Base-by-base conservation (phyloP, 1,139 yeast species). In the Pichia sp. region DNA sequence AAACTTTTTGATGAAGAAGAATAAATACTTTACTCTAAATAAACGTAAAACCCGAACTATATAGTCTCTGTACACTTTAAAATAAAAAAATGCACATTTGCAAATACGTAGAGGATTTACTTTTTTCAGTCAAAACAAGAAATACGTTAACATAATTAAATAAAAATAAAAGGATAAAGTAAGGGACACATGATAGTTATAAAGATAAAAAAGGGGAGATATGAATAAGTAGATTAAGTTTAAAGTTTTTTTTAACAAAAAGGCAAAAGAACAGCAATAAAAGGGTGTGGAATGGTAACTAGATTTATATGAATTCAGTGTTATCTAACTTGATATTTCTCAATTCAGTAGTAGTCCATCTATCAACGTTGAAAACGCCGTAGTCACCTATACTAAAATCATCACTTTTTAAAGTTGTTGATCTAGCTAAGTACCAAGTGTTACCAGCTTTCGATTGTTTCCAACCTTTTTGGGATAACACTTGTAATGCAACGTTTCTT, bases 381-480 rank as follows among this genome's bases (percentile, higher is more conserved):
- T 62, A 71, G 49, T 71, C 73, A 19, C 72, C 73, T 32, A 70
- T 55, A 52, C 68, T 73, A 50, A 63, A 69, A 15, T 54, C 56
- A 38, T 69, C 73, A 34, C 67, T 69, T 22, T 60, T 53, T 38
- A 66, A 60, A 44, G 66, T 66, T 6, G 67, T 61, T 19, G 69
- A 63, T 41, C 63, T 69, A 37, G 72, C 63, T 45, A 69, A 66
- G 47, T 65, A 67, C 77, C 77, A 72, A 35, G 63, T 66, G 47
- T 55, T 56, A 30, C 67, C 61, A 32, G 65, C 58, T 37, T 56
- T 60, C 6, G 32, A 24, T 35, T 51, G 46, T 42, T 43, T 51
- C 74, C 75, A 71, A 40, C 66, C 65, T 43, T 69, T 61, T 40
- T 58, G 48, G n/a, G 52, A 48, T 37, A 71, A 55, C n/a, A 65